Percentiles rank a stretch among this genome's conserved stretches.
Conservation (phyloP, 306 rosid genomes). For the Acacia confusa region DNA sequence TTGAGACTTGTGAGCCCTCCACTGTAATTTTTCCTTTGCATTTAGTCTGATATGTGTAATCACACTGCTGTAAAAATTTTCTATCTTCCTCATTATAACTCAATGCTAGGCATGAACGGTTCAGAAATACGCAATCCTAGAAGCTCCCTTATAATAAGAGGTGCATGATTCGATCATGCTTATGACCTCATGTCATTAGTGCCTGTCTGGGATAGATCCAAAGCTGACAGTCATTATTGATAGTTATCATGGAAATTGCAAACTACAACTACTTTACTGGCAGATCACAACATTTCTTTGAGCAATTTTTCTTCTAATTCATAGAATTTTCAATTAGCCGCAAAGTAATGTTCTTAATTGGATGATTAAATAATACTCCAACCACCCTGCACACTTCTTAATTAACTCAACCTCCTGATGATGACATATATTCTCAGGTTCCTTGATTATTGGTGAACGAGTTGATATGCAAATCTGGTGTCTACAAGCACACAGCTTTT, state of each 20-base stretch:
- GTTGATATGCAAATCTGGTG: slow-evolving; percentile 25
- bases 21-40: background rate
- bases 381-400: background rate
- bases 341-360: background rate
- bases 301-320: background rate
- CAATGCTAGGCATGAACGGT: background rate
- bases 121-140: background rate
- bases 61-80: background rate
- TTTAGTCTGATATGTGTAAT: background rate
- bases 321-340: background rate
- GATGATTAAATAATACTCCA: background rate
- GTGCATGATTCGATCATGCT: too few relatives aligned
- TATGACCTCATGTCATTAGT: too few relatives aligned
- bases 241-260: slow-evolving; percentile 16
- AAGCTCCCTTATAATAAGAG: too few relatives aligned
- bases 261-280: background rate
- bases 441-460: slow-evolving; percentile 36
- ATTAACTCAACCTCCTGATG: background rate
- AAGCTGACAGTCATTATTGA: slow-evolving; percentile 36
- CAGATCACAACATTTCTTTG: background rate
- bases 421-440: background rate
- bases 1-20: background rate
- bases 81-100: background rate
- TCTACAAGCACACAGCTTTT: background rate
- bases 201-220: slow-evolving; percentile 35